A percentile compares a stretch with the other conserved stretches of the same genome.
Evolutionary conservation across 306 rosid genomes (phyloP).

Genomic region (Cyamopsis tetragonoloba): DNA sequence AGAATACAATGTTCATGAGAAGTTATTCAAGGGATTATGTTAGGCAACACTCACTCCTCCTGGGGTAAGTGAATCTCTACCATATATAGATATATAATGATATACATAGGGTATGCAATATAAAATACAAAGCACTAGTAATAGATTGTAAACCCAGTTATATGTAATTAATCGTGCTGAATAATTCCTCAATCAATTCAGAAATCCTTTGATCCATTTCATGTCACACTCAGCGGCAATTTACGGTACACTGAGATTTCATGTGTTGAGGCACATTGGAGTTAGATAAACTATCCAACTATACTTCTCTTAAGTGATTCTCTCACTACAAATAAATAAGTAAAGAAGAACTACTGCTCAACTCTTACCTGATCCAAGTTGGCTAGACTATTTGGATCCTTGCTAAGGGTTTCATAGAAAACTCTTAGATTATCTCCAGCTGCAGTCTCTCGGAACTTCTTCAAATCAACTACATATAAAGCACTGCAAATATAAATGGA

Average conservation of each 20-base stretch:
- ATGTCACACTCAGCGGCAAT: too few relatives aligned
- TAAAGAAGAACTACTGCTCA: not conserved
- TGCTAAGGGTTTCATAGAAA: constrained; percentile 95
- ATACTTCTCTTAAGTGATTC: constrained; percentile 3
- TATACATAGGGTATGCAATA: too few relatives aligned
- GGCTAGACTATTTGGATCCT: constrained; percentile 95
- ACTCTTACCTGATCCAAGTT: constrained; percentile 91
- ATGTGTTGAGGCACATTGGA: not conserved
- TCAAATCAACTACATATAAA: constrained; percentile 90
- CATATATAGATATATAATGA: too few relatives aligned
- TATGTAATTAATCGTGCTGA: too few relatives aligned
- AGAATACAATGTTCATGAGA: too few relatives aligned
- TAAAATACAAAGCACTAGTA: too few relatives aligned
- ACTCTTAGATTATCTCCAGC: constrained; percentile 99
- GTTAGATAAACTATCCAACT: not conserved
- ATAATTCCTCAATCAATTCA: too few relatives aligned
- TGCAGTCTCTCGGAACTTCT: constrained; percentile 95
- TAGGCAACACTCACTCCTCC: too few relatives aligned
- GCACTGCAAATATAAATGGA: constrained; percentile 58
- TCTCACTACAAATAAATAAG: not conserved
- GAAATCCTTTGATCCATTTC: too few relatives aligned
- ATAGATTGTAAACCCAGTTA: too few relatives aligned
- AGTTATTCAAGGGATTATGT: too few relatives aligned
- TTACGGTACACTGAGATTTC: not conserved
- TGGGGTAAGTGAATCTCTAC: too few relatives aligned